Conservation (phyloP, 2,329 filamentous ascomycete species). For the Aureobasidium sp. region DNA sequence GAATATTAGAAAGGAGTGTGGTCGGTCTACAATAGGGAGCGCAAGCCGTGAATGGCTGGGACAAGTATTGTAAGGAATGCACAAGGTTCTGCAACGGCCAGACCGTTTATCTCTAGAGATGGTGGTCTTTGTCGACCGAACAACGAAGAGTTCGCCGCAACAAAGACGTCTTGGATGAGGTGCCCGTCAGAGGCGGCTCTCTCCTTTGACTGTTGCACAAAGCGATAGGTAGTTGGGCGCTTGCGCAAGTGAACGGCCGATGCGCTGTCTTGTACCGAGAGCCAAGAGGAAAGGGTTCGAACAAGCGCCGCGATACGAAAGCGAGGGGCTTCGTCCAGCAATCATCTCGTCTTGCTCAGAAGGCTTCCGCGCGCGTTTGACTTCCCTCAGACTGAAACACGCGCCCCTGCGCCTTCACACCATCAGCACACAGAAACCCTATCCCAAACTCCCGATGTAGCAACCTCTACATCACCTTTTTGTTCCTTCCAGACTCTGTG, state of each 20-base stretch:
- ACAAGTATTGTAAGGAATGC: conserved; percentile 8
- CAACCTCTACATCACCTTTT: background rate
- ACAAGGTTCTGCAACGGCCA: conserved; percentile 1
- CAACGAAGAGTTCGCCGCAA: background rate
- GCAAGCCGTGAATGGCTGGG: background rate
- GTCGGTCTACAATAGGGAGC: background rate
- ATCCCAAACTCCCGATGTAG: background rate
- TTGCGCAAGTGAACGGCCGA: background rate
- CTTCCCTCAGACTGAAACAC: conserved; percentile 9
- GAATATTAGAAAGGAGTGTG: background rate
- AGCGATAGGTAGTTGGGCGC: background rate
- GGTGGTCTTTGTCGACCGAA: conserved; percentile 1
- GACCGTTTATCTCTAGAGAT: conserved; percentile 7
- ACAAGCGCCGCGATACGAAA: background rate
- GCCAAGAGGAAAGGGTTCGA: background rate
- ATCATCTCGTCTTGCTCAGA: background rate
- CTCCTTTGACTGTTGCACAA: conserved; percentile 9
- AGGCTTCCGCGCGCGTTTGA: background rate
- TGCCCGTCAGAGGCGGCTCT: background rate
- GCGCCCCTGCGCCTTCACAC: background rate
- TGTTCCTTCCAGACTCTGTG: background rate
- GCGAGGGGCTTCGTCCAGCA: background rate
- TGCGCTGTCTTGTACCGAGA: background rate
- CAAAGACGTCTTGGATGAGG: background rate
- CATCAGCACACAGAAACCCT: background rate